Evolutionary conservation across 106 monocot species (phyloP).

Genomic region (Acorus gramineus): DNA sequence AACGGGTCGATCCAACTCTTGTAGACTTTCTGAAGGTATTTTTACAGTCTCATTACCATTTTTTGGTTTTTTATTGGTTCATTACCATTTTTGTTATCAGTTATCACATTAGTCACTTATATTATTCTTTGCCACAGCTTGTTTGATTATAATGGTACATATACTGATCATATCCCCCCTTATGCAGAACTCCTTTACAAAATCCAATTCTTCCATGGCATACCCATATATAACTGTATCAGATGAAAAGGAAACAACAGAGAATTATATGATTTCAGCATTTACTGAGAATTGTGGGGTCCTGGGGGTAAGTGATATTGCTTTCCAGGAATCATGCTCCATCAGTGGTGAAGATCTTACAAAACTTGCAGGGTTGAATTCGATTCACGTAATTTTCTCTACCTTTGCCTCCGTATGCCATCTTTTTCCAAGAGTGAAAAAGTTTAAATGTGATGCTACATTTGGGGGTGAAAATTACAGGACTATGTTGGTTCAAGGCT

Average conservation of each 20-base stretch:
- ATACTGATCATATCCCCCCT: slow-evolving; percentile 1
- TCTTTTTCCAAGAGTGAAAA: background rate
- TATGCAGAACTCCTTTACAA: slow-evolving; percentile 51
- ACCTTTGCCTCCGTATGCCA: background rate
- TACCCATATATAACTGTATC: slow-evolving; percentile 67
- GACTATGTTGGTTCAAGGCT: slow-evolving; percentile 43
- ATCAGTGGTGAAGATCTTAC: slow-evolving; percentile 29
- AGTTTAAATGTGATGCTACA: background rate
- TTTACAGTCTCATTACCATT: background rate
- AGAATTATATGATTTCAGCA: slow-evolving; percentile 52
- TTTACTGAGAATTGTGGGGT: slow-evolving; percentile 52
- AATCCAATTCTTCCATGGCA: slow-evolving; percentile 79
- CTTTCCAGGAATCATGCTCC: slow-evolving; percentile 53
- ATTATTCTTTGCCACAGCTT: background rate
- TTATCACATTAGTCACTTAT: too few species aligned
- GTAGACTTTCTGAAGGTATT: slow-evolving; percentile 62
- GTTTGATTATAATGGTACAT: too few species aligned
- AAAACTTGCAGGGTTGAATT: slow-evolving; percentile 36
- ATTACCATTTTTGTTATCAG: too few species aligned
- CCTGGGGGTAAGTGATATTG: slow-evolving; percentile 34
- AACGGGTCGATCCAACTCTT: slow-evolving; percentile 41
- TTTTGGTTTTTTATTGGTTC: too few species aligned
- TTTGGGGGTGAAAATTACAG: slow-evolving; percentile 18
- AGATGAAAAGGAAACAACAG: slow-evolving; percentile 45
- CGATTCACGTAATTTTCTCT: slow-evolving; percentile 37